Percentiles rank a stretch among this genome's conserved stretches.
Evolutionary conservation across 2,329 filamentous ascomycete genomes (phyloP).

Genomic region (Colletotrichum chrysophilum): DNA sequence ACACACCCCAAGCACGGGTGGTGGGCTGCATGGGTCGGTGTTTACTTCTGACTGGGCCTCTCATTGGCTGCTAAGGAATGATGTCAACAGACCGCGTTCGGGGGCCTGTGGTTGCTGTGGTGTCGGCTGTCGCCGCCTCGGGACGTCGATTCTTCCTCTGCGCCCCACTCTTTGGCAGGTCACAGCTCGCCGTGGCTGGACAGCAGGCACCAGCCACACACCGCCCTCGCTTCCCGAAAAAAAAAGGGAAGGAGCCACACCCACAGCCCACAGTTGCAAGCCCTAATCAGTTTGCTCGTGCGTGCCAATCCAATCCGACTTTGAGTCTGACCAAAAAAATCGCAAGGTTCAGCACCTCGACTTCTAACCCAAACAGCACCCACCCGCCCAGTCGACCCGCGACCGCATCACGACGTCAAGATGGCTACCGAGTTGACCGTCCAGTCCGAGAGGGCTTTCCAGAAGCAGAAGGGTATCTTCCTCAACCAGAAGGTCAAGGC

Average conservation of each 20-base stretch:
- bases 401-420: conserved; percentile 40
- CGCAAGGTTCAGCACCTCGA: conserved; percentile 12
- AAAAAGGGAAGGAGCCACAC: neutral
- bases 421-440: conserved; percentile 99
- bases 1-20: conserved; percentile 16
- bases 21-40: conserved; percentile 15
- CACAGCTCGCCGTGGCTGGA: neutral
- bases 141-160: neutral
- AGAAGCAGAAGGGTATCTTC: conserved; percentile 99
- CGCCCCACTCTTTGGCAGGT: neutral
- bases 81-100: conserved; percentile 19
- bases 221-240: neutral
- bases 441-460: conserved; percentile 99
- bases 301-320: neutral
- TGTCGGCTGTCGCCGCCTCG: neutral
- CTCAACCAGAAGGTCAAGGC: conserved; percentile 93
- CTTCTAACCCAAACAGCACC: conserved; percentile 23
- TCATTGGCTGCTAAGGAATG: conserved; percentile 2
- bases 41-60: conserved; percentile 6
- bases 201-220: neutral
- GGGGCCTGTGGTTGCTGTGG: conserved; percentile 11
- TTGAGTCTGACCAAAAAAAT: neutral
- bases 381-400: conserved; percentile 18
- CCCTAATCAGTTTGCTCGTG: neutral
- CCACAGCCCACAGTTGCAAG: neutral